Evolutionary conservation across 2,329 filamentous ascomycete species (phyloP).

Genomic region (Neofusicoccum umdonicola): DNA sequence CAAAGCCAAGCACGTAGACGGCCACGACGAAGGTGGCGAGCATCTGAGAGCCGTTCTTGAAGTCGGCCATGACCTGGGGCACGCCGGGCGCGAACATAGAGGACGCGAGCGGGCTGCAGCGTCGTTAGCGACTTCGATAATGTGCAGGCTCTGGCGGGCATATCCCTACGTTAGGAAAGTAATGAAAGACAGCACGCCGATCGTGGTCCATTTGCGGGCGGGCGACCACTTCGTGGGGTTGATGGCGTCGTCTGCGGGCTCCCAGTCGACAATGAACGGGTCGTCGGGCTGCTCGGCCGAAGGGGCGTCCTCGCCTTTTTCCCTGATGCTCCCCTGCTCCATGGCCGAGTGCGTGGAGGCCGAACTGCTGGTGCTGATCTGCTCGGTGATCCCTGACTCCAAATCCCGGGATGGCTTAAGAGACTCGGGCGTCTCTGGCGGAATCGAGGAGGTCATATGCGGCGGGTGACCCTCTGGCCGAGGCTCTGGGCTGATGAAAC

Average conservation of each 20-base stretch:
- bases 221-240: conserved; percentile 27
- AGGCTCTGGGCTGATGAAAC: not conserved
- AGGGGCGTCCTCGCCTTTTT: not conserved
- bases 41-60: conserved; percentile 21
- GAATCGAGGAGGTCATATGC: not conserved
- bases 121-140: not conserved
- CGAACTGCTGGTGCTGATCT: not conserved
- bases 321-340: not conserved
- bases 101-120: conserved; percentile 25
- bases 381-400: not conserved
- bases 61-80: conserved; percentile 23
- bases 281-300: conserved; percentile 1
- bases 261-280: conserved; percentile 15
- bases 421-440: not conserved
- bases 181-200: conserved; percentile 29
- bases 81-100: conserved; percentile 29
- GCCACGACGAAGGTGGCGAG: conserved; percentile 26
- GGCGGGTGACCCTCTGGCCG: not conserved
- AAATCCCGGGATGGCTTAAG: not conserved
- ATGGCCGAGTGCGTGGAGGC: not conserved
- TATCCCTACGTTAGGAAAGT: conserved; percentile 31
- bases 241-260: conserved; percentile 20
- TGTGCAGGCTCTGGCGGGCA: not conserved
- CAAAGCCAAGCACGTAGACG: conserved; percentile 28
- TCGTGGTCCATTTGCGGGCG: conserved; percentile 29